phyloP scores from a whole-genome alignment of 768 basidiomycete genomes.

The Suillus ampliporus region DNA sequence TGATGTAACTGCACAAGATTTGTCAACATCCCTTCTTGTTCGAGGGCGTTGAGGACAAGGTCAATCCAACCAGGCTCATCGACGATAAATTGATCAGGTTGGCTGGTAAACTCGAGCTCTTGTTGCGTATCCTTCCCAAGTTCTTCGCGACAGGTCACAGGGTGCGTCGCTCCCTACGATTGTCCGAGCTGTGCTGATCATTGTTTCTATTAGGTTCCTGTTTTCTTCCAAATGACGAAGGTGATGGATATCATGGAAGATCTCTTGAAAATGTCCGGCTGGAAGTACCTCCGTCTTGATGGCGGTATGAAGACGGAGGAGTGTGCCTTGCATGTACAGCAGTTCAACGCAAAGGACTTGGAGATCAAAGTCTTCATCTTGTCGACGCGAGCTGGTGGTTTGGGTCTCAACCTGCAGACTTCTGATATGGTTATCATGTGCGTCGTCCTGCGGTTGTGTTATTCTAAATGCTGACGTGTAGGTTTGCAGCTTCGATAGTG shows the following conservation, averaged over 20 bases:
- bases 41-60: constrained; percentile 92
- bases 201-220: constrained; percentile 69
- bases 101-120: constrained; percentile 92
- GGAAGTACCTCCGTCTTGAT: constrained; percentile 91
- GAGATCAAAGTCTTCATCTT: constrained; percentile 92
- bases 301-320: constrained; percentile 97
- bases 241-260: constrained; percentile 99
- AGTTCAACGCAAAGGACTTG: constrained; percentile 90
- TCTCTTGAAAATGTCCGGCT: constrained; percentile 85
- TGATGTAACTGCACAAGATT: constrained; percentile 98
- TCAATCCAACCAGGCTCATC: constrained; percentile 81
- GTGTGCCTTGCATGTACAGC: constrained; percentile 82
- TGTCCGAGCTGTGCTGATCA: constrained; percentile 2
- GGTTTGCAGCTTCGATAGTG: constrained; percentile 48
- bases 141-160: constrained; percentile 92
- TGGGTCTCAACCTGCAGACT: constrained; percentile 94
- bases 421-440: constrained; percentile 65
- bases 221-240: constrained; percentile 99
- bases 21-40: constrained; percentile 98
- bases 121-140: constrained; percentile 92
- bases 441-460: too few species aligned
- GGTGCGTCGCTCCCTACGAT: constrained; percentile 48
- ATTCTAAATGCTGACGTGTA: too few species aligned
- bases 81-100: constrained; percentile 86
- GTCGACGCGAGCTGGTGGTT: constrained; percentile 91